Base-by-base conservation (phyloP, 805 yeast species). In the Saccharomycopsis sp. region DNA sequence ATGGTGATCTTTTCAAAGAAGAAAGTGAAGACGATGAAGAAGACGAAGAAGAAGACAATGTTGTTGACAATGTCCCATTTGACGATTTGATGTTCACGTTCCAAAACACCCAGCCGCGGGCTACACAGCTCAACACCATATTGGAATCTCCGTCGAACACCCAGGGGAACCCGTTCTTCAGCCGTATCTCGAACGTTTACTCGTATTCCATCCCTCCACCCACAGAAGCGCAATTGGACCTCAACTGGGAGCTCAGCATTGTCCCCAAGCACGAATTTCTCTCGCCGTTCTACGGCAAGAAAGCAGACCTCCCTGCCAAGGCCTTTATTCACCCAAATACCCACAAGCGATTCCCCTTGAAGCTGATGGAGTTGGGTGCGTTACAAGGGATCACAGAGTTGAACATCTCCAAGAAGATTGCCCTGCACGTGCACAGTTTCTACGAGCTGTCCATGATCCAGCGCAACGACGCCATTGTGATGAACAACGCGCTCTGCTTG, bases 231-330 rank as follows among this genome's bases (percentile, higher is more conserved):
- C 68, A 64, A 35, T 64, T 77, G 13, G 53, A 65, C 4, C 54
- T 60, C 18, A 71, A 78, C 10, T 61, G 82, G 22, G 75, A 69
- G 23, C 56, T 56, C 0, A 48, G 54, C 19, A 78, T 77, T 0
- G 50, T 68, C 10, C 67, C 81, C 2, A 65, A 69, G 48, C 58
- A 73, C 10, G 68, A 75, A 10, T 79, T 80, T 53, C 43, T 51
- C 1, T 80, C 73, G 47, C 94, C 96, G 0, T 75, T 60, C 49
- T 88, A 75, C 50, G 69, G 77, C 20, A 65, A 69, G 12, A 50
- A 63, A 0, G 52, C 57, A 1, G 88, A 84, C 50, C 60, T 70
- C 5, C 78, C 73, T 2, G 52, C 57, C 4, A 56, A 58, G 8
- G 78, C 89, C 0, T 70, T 80, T 41, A 58, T 72, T 1, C 22